These are phyloP conservation scores for Candida coleopterorum DNA, from an alignment of 805 yeast genomes.

Conservation along the genomic window DNA sequence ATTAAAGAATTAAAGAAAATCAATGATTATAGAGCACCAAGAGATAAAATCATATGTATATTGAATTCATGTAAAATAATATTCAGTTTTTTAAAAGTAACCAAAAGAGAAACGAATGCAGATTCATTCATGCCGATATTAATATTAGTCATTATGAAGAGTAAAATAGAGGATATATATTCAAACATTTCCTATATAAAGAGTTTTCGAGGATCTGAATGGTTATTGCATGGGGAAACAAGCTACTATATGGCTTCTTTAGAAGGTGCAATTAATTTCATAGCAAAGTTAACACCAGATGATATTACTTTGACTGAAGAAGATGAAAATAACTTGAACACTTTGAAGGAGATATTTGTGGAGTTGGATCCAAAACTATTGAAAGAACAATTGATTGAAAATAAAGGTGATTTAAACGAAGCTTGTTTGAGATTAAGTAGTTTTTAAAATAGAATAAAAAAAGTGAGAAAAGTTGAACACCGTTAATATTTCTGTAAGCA, in stretches of 20 bases:
- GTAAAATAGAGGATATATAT: constrained; percentile 58
- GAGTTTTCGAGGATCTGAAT: constrained; percentile 70
- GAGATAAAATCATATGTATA: constrained; percentile 90
- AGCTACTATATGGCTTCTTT: constrained; percentile 88
- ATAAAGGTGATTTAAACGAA: constrained; percentile 5
- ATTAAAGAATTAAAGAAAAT: constrained; percentile 71
- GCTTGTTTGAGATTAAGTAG: constrained; percentile 4
- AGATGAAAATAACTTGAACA: constrained; percentile 11
- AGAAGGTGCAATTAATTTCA: constrained; percentile 81
- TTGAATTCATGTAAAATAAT: constrained; percentile 90
- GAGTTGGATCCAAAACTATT: constrained; percentile 62
- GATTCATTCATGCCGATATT: constrained; percentile 90
- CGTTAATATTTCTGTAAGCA: too few species aligned
- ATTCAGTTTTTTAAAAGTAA: constrained; percentile 76
- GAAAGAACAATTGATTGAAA: constrained; percentile 36
- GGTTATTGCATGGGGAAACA: constrained; percentile 76
- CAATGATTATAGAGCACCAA: constrained; percentile 82
- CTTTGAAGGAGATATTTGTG: constrained; percentile 70
- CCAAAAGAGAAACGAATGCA: constrained; percentile 73
- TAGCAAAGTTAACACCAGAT: constrained; percentile 53
- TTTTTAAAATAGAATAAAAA: too few species aligned
- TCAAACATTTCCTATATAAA: constrained; percentile 85
- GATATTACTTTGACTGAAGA: constrained; percentile 42
- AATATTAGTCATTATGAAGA: constrained; percentile 70
- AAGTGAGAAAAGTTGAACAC: too few species aligned